Base-by-base conservation (phyloP, 306 rosid genomes). In the Sphenostylis stenocarpa region DNA sequence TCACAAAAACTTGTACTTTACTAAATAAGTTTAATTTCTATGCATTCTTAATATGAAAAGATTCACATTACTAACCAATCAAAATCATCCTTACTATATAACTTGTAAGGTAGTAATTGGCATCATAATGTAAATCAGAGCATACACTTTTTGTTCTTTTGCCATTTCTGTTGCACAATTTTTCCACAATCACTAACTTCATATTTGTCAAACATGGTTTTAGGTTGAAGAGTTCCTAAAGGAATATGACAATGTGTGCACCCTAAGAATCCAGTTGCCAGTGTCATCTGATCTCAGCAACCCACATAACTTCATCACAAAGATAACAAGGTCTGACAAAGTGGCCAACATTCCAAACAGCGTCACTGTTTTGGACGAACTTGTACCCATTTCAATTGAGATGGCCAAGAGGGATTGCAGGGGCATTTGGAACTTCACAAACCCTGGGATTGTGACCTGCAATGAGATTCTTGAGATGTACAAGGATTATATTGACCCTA, bases 381-480 rank as follows among this genome's bases (percentile, higher is more conserved):
- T 87, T 16, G 75, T 89, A 3, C 89, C 88, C 15, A 79, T 89
- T 70, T 89, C 91, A 34, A 47, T 87, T 81, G 88, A 87, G 88
- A 89, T 87, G 87, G 88, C 88, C 16, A 87, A 85, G 67, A 81
- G 89, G 57, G 83, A 87, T 29, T 67, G 73, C 56, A 83, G 66
- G 84, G 91, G 91, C 20, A 78, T 77, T 23, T 87, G 93, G 93
- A 85, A 85, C 88, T 85, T 87, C 74, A 83, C 93, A 73, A 89
- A 89, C 67, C 91, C 91, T 1, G 91, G 91, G 23, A 80, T 60
- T 47, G 88, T 89, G 64, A 87, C 85, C 43, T 85, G 81, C 81
- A 87, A 85, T 62, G 93, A 87, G 84, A 87, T 89, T 72, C 82
- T 89, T 58, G 91, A 89, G 77, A 85, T 89, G 91, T 89, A 89